Percentiles rank a stretch among this genome's conserved stretches.
phyloP scores from a whole-genome alignment of 1,284 basidiomycete genomes.

The Ceraceosorus guamensis region DNA sequence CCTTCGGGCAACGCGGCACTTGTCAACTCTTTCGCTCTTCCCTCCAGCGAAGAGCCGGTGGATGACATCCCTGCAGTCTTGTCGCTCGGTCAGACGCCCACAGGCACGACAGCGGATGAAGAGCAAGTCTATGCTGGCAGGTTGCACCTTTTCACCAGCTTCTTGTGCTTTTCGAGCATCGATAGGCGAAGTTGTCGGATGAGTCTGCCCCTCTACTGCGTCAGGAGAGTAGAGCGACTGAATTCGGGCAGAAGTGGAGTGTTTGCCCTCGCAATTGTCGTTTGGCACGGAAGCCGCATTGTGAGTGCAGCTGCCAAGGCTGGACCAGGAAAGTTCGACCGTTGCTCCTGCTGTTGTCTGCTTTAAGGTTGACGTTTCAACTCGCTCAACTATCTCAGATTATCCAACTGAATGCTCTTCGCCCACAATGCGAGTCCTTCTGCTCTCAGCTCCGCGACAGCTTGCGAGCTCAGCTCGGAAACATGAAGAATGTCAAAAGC shows the following conservation, averaged over 20 bases:
- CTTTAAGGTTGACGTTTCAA: background rate
- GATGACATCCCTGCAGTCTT: conserved; percentile 39
- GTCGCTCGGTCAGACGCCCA: conserved; percentile 22
- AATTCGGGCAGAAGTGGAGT: conserved; percentile 64
- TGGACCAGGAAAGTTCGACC: background rate
- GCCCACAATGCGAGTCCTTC: conserved; percentile 90
- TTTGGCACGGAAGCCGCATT: conserved; percentile 93
- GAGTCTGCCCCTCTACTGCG: conserved; percentile 83
- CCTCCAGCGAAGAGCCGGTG: conserved; percentile 27
- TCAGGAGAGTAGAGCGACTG: conserved; percentile 82
- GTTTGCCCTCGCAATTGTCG: conserved; percentile 84
- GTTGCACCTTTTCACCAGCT: conserved; percentile 79
- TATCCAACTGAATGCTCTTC: conserved; percentile 88
- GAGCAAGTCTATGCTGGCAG: conserved; percentile 58
- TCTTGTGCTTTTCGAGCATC: conserved; percentile 80
- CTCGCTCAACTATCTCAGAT: conserved; percentile 56
- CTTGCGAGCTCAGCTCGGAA: conserved; percentile 66
- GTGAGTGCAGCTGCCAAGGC: conserved; percentile 10
- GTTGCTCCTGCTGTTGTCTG: background rate
- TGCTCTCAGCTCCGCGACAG: conserved; percentile 80
- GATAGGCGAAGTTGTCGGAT: conserved; percentile 77
- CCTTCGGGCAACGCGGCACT: conserved; percentile 40
- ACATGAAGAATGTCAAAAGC: conserved; percentile 83
- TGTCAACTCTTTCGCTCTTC: conserved; percentile 38
- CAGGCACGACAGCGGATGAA: conserved; percentile 25